Percentiles rank a stretch among this genome's conserved stretches.
Conservation (phyloP, 768 basidiomycete genomes). For the Mycena galopus region DNA sequence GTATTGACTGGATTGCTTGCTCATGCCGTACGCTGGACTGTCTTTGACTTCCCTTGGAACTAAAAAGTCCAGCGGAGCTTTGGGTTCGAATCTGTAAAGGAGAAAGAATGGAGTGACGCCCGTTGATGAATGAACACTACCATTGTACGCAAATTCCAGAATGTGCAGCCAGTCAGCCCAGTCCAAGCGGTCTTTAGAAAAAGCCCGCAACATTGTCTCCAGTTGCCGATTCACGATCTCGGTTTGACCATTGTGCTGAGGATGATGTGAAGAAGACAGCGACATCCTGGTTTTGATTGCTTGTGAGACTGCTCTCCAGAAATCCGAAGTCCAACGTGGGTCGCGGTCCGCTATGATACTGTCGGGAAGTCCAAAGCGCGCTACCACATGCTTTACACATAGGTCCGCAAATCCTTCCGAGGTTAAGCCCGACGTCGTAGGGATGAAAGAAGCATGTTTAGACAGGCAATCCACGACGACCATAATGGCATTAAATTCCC, state of each 20-base stretch:
- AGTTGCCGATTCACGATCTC: too few relatives aligned
- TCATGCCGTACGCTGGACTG: not conserved
- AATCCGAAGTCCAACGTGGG: constrained; percentile 8
- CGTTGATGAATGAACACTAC: not conserved
- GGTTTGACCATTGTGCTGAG: not conserved
- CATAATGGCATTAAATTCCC: too few relatives aligned
- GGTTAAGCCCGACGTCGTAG: too few relatives aligned
- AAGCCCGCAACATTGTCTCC: not conserved
- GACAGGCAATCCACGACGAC: too few relatives aligned
- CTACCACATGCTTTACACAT: not conserved
- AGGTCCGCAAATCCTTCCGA: not conserved
- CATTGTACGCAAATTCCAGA: not conserved
- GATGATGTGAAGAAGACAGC: not conserved
- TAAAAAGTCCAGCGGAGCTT: not conserved
- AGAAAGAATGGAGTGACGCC: not conserved
- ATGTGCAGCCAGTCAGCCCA: not conserved
- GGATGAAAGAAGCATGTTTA: too few relatives aligned
- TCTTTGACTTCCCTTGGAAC: not conserved
- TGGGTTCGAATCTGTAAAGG: not conserved
- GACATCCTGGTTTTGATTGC: constrained; percentile 10
- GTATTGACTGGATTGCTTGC: not conserved
- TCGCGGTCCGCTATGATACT: constrained; percentile 24
- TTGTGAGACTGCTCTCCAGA: constrained; percentile 1
- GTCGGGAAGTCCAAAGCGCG: constrained; percentile 11
- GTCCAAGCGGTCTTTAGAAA: not conserved